Evolutionary conservation across 2,329 filamentous ascomycete species (phyloP).

Genomic region (Xylaria hypoxylon): DNA sequence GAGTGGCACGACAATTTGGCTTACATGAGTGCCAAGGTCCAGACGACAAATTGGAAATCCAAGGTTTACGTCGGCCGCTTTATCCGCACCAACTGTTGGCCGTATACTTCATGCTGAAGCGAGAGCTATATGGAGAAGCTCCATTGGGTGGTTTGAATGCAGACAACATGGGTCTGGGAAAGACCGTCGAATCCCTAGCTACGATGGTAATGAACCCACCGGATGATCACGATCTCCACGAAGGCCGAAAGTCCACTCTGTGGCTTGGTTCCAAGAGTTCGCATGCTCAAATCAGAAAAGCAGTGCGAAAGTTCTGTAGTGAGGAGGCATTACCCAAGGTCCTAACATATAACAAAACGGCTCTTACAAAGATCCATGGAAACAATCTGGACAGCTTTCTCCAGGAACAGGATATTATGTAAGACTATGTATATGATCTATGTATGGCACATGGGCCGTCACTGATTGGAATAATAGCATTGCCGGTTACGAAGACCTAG

Average conservation of each 20-base stretch:
- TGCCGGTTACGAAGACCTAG: neutral
- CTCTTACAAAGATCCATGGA: neutral
- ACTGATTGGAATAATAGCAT: slow-evolving; percentile 3
- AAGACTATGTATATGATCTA: neutral
- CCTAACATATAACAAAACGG: neutral
- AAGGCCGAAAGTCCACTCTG: neutral
- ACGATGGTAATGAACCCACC: neutral
- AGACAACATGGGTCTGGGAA: neutral
- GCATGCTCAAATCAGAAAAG: neutral
- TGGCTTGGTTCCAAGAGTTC: neutral
- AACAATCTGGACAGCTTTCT: neutral
- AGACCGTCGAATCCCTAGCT: neutral
- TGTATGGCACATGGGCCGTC: neutral
- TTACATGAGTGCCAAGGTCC: neutral
- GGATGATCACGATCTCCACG: neutral
- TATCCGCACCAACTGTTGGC: neutral
- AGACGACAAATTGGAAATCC: neutral
- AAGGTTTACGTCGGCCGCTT: neutral
- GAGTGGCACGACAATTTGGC: neutral
- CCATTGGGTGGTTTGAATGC: neutral
- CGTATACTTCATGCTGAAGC: neutral
- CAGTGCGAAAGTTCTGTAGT: neutral
- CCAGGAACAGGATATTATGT: slow-evolving; percentile 1
- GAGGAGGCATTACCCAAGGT: neutral
- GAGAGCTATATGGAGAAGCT: neutral